Evolutionary conservation across 1,139 yeast genomes (phyloP).

Genomic region (Geotrichum phurueaensis): DNA sequence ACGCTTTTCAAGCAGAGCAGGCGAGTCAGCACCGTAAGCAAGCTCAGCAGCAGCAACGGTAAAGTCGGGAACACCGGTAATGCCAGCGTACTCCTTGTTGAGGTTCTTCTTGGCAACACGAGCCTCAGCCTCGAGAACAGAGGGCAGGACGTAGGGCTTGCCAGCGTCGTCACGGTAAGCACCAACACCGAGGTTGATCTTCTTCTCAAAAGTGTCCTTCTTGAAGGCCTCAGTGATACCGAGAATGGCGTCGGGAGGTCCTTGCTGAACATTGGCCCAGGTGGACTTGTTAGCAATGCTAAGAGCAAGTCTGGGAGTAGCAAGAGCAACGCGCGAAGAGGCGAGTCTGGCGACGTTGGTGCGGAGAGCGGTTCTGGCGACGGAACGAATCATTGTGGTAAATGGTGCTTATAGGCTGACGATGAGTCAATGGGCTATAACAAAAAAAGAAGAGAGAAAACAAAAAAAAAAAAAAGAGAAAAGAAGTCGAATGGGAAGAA

Average conservation of each 20-base stretch:
- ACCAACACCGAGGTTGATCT: conserved; percentile 91
- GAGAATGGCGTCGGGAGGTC: conserved; percentile 63
- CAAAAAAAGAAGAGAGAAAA: not conserved
- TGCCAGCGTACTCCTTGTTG: conserved; percentile 90
- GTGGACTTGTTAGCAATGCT: conserved; percentile 23
- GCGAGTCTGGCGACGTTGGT: conserved; percentile 9
- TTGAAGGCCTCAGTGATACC: conserved; percentile 58
- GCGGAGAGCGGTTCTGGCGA: conserved; percentile 16
- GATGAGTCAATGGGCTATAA: not conserved
- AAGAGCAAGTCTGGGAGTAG: conserved; percentile 5
- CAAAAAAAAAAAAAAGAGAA: not conserved
- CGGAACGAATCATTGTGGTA: conserved; percentile 16
- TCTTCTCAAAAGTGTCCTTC: conserved; percentile 42
- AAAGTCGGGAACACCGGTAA: conserved; percentile 74
- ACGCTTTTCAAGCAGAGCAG: conserved; percentile 40
- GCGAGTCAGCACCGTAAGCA: conserved; percentile 40
- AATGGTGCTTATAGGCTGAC: not conserved
- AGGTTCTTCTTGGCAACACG: conserved; percentile 37
- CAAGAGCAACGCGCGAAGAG: conserved; percentile 1
- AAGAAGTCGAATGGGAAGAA: not conserved
- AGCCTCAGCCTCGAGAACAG: conserved; percentile 59
- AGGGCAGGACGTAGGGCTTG: conserved; percentile 89
- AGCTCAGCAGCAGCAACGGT: conserved; percentile 69
- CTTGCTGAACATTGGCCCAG: conserved; percentile 45
- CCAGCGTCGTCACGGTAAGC: conserved; percentile 93